Conservation (phyloP, 208 protist genomes). For the Leishmania tropica region DNA sequence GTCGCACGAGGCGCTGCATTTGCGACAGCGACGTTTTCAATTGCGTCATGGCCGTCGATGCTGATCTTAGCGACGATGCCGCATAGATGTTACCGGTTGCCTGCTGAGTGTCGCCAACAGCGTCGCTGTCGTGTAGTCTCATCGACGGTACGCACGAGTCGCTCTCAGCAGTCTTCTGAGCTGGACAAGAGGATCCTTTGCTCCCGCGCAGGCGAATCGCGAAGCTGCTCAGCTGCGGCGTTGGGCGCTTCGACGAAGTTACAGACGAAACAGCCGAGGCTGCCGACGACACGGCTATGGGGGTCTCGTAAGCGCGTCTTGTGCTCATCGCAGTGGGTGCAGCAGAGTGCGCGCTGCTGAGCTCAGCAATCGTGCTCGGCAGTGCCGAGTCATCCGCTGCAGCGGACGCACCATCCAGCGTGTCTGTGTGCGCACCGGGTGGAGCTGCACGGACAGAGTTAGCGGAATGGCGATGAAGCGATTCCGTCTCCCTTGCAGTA, state of each 20-base stretch:
- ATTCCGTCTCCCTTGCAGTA: background rate
- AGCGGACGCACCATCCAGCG: background rate
- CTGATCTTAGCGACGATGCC: background rate
- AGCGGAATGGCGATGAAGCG: background rate
- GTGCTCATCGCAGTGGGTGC: background rate
- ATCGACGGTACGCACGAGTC: background rate
- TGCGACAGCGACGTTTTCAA: conserved; percentile 12
- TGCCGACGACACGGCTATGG: background rate
- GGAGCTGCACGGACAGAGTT: background rate
- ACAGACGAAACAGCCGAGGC: background rate
- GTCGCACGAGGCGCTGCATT: conserved; percentile 10
- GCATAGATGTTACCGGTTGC: background rate
- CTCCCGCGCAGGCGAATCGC: conserved; percentile 24
- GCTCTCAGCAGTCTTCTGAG: background rate
- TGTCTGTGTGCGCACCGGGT: background rate
- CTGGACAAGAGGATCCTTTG: background rate
- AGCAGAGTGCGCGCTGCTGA: background rate
- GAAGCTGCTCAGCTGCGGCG: conserved; percentile 30
- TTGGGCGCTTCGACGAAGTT: conserved; percentile 6
- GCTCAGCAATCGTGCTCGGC: conserved; percentile 6
- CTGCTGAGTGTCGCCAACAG: background rate
- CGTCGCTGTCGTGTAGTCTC: background rate
- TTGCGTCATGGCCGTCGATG: background rate
- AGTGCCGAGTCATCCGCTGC: background rate
- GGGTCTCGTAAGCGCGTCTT: background rate